Conservation (phyloP, 2,329 filamentous ascomycete species). For the Waltergamsia citrina region DNA sequence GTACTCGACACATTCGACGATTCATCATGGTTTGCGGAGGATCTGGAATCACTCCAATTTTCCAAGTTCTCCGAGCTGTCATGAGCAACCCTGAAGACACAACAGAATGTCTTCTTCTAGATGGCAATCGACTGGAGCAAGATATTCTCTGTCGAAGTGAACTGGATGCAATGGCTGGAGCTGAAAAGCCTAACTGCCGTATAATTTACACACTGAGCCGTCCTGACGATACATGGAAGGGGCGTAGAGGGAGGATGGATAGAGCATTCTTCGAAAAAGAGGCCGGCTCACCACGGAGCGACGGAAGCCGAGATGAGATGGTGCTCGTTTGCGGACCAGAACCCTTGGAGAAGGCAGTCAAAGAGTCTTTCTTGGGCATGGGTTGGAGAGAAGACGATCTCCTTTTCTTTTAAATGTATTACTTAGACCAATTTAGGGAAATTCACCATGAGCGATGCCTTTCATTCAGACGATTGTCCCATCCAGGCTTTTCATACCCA, state of each 20-base stretch:
- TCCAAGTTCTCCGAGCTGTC: constrained; percentile 69
- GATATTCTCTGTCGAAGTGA: constrained; percentile 77
- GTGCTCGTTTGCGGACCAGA: constrained; percentile 74
- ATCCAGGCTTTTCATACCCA: too few relatives aligned
- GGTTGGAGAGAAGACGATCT: constrained; percentile 13
- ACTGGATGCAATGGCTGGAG: constrained; percentile 52
- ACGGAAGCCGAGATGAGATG: constrained; percentile 39
- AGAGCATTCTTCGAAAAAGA: constrained; percentile 52
- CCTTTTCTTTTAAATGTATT: constrained; percentile 12
- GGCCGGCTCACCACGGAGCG: constrained; percentile 27
- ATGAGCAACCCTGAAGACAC: constrained; percentile 52
- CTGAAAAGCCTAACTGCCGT: constrained; percentile 46
- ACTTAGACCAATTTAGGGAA: too few relatives aligned
- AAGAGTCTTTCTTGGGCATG: background rate
- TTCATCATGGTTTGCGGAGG: constrained; percentile 86
- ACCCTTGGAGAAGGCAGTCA: constrained; percentile 46
- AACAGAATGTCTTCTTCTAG: constrained; percentile 63
- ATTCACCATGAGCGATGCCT: too few relatives aligned
- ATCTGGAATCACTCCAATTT: constrained; percentile 88
- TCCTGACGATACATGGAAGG: constrained; percentile 55
- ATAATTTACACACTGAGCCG: constrained; percentile 63
- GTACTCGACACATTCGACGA: constrained; percentile 45
- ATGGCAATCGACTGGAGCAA: constrained; percentile 67
- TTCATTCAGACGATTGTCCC: too few relatives aligned
- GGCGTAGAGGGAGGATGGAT: constrained; percentile 58